Percentiles rank a stretch among this genome's conserved stretches.
Evolutionary conservation across 2,329 filamentous ascomycete species (phyloP).

Genomic region (Leptographium lundbergii): DNA sequence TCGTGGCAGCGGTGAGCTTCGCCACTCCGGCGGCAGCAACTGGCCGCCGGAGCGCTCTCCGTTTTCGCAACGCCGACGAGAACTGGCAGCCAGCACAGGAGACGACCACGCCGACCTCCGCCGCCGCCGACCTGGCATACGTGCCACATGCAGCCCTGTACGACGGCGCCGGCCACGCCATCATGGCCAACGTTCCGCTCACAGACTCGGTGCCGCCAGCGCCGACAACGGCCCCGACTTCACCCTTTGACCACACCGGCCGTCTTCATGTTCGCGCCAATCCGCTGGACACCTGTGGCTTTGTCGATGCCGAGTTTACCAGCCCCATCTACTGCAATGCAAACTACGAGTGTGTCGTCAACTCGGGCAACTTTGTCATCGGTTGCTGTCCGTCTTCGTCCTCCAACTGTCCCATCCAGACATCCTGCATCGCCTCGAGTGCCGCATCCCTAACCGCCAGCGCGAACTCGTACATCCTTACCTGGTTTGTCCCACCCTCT

Average conservation of each 20-base stretch:
- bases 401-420: constrained; percentile 14
- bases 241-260: background rate
- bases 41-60: background rate
- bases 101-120: background rate
- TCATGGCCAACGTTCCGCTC: background rate
- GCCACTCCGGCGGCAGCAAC: background rate
- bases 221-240: background rate
- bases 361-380: constrained; percentile 15
- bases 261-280: background rate
- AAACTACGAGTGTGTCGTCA: constrained; percentile 17
- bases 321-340: constrained; percentile 18
- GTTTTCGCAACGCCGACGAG: background rate
- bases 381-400: constrained; percentile 20
- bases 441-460: constrained; percentile 12
- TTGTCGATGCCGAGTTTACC: background rate
- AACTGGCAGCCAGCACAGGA: background rate
- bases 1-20: background rate
- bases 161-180: background rate
- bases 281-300: background rate
- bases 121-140: background rate
- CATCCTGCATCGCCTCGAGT: constrained; percentile 17
- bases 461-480: constrained; percentile 16
- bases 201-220: background rate
- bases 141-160: background rate
- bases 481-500: constrained; percentile 17